Base-by-base conservation (phyloP, 139 green algal genomes). In the Deuterostichococcus epilithicus region DNA sequence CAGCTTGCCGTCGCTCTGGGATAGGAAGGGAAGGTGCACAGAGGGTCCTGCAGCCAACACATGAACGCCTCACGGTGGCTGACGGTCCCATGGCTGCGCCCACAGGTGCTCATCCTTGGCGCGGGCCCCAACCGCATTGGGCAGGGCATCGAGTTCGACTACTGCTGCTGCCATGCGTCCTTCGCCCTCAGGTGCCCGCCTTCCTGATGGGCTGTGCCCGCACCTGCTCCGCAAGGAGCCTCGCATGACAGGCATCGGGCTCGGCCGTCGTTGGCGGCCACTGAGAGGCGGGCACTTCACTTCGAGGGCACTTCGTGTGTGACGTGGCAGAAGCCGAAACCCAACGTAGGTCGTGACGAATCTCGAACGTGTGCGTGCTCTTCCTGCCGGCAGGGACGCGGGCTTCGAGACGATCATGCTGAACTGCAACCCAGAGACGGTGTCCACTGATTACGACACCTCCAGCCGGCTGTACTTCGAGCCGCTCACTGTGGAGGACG, bases 401-500 rank as follows among this genome's bases (percentile, higher is more conserved):
- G 92, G 95, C 25, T 99, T 91, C 81, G 96, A 99, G 83, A 99
- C 96, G 37, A 99, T 99, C 89, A 99, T 99, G 96, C 97, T 99
- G 94, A 99, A 99, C 88, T 94, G 85, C 87, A 99, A 99, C 89
- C 96, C 96, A 0, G 96, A 99, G 90, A 99, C 96, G 5, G 96
- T 99, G 33, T 96, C 91, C 32, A 97, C 93, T 20, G 96, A 99
- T 86, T 99, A 99, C 79, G 96, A 99, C 91, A 99, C 96, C 78
- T 94, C 85, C 67, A 92, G 88, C 82, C 90, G 96, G 68, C 92
- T 99, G 26, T 99, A 99, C 91, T 99, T 99, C 76, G 96, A 99
- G 90, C 95, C 95, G 25, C 86, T 98, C 68, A 98, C 94, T 2
- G 82, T 95, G 0, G 91, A 96, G 87, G 95, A 98, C 76, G 95